Base-by-base conservation (phyloP, 2,329 filamentous ascomycete genomes). In the Epichloe aotearoae region DNA sequence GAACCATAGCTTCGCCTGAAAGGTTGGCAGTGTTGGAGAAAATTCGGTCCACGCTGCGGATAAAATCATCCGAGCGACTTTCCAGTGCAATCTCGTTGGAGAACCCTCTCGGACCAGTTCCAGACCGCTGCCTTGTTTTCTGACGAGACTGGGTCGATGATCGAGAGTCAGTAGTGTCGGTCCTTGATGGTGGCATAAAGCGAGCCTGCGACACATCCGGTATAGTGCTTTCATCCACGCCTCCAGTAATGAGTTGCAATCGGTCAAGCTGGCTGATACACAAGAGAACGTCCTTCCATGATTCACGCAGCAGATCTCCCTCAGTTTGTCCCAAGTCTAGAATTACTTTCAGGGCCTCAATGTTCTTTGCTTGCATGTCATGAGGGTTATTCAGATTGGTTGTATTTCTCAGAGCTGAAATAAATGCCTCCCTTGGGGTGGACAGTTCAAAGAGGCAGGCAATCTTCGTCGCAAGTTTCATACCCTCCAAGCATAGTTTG, bases 21-120 rank as follows among this genome's bases (percentile, higher is more conserved):
- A 98, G 76, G 59, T 94, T 90, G 8, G 90, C 91, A 0, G 93
- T 97, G 62, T 94, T 95, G 46, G 89, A 95, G 63, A 98, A 98
- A 60, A 98, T 97, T 39, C 88, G 80, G 66, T 98, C 94, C 4
- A 98, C 90, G 26, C 86, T 84, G 59, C 90, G 88, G 58, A 97
- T 82, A 59, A 96, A 89, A 56, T 96, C 90, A 53, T 94, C 88
- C 0, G 91, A 96, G 46, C 90, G 83, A 62, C 87, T 91, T 65
- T 97, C 91, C 53, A 91, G 80, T 0, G 91, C 94, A 57, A 97
- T 88, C 55, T 95, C 90, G 40, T 79, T 71, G 1, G 80, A 83
- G 57, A 84, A 83, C 8, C 77, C 78, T 49, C 83, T 82, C 40
- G 85, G 81, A 8, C 73, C 72, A 3, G 80, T 74, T 51, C 73